These are phyloP conservation scores for Dactylis glomerata DNA, from an alignment of 176 grass and related monocot species.

Conservation along the genomic window DNA sequence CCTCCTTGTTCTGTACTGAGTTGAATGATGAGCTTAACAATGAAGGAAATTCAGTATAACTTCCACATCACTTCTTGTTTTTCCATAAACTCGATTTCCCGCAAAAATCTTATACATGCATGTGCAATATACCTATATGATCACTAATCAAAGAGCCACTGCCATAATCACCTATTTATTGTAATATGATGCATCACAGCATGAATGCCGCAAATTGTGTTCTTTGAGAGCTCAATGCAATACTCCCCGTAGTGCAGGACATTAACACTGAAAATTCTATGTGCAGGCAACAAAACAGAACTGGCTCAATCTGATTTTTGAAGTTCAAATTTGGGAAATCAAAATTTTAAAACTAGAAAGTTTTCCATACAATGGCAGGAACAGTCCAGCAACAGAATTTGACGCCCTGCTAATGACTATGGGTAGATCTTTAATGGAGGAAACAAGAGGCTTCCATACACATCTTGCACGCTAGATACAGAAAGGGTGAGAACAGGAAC, in stretches of 20 bases:
- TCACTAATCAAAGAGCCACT: background rate
- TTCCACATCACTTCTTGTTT: background rate
- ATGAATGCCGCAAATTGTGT: background rate
- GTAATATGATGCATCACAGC: background rate
- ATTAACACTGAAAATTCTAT: background rate
- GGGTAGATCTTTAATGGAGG: constrained; percentile 17
- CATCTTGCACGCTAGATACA: background rate
- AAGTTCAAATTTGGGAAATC: background rate
- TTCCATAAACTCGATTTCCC: background rate
- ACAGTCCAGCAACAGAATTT: background rate
- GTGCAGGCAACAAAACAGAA: background rate
- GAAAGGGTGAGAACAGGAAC: constrained; percentile 31
- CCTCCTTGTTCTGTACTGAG: background rate
- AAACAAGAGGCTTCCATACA: constrained; percentile 9
- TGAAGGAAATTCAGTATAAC: constrained; percentile 2
- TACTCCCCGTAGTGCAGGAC: background rate
- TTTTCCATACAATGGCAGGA: background rate
- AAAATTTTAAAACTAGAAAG: background rate
- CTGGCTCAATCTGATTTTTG: background rate
- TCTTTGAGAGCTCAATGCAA: background rate
- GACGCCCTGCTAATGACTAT: background rate
- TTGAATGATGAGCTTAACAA: background rate
- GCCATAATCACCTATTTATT: background rate
- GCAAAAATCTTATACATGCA: background rate
- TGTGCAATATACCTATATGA: background rate